Conservation (phyloP, 2,329 filamentous ascomycete genomes). For the Sphaerulina vaccinii region DNA sequence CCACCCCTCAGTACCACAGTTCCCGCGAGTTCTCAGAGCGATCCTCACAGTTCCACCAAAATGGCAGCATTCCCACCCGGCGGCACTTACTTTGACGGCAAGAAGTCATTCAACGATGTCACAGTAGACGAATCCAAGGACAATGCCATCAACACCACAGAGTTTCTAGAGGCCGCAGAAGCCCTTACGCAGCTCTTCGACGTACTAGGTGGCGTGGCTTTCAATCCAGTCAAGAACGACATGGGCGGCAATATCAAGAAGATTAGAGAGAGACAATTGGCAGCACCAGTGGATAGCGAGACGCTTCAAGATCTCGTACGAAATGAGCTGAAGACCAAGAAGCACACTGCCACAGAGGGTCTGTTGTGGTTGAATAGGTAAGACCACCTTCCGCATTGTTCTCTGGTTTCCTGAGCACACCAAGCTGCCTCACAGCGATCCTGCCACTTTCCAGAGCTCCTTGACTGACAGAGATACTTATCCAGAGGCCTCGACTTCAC, state of each 20-base stretch:
- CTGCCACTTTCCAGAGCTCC: no score
- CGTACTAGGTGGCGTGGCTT: constrained; percentile 67
- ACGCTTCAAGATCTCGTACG: constrained; percentile 81
- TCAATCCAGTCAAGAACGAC: constrained; percentile 87
- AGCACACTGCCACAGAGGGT: constrained; percentile 84
- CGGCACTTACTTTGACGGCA: constrained; percentile 82
- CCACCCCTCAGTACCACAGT: background rate
- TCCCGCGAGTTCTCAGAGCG: background rate
- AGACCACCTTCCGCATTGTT: no score
- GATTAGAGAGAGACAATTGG: constrained; percentile 78
- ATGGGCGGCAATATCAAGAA: constrained; percentile 95
- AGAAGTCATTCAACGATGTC: constrained; percentile 80
- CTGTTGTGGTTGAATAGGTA: constrained; percentile 88
- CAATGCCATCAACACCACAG: constrained; percentile 75
- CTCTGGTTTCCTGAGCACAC: no score
- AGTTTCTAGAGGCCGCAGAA: constrained; percentile 91
- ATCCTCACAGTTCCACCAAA: background rate
- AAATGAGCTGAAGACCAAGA: constrained; percentile 87
- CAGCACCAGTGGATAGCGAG: constrained; percentile 73
- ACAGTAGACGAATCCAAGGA: constrained; percentile 70
- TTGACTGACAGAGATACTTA: constrained; percentile 53
- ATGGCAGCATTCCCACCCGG: constrained; percentile 47
- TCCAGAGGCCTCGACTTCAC: constrained; percentile 90
- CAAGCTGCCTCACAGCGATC: no score
- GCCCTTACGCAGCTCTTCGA: constrained; percentile 81